Evolutionary conservation across 768 basidiomycete species (phyloP).

Genomic region (Russula virescens): DNA sequence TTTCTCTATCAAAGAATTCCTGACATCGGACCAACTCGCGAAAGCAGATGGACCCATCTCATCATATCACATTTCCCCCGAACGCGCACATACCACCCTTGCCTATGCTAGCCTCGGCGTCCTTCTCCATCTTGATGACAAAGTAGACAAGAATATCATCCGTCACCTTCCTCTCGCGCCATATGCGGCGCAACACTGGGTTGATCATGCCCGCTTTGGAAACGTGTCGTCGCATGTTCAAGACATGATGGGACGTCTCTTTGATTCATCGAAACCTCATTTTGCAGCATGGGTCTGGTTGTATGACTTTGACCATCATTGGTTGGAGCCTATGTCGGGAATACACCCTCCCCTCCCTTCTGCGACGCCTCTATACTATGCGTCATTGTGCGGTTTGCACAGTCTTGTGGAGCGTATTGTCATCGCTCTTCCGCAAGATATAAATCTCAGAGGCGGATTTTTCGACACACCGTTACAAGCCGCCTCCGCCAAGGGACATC

Average conservation of each 20-base stretch:
- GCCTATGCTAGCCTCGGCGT: not conserved
- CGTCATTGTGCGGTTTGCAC: not conserved
- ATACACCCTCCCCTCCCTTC: not conserved
- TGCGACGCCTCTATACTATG: not conserved
- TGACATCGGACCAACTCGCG: constrained; percentile 1
- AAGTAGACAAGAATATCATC: not conserved
- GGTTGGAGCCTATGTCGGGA: not conserved
- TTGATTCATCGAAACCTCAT: not conserved
- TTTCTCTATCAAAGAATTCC: constrained; percentile 9
- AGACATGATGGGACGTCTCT: not conserved
- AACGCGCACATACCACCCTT: not conserved
- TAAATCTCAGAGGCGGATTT: not conserved
- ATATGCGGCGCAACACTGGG: constrained; percentile 10
- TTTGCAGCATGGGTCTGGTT: constrained; percentile 12
- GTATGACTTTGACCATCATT: not conserved
- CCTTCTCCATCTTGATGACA: not conserved
- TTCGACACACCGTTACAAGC: not conserved
- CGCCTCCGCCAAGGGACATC: not conserved
- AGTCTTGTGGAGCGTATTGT: not conserved
- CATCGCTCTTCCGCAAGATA: not conserved
- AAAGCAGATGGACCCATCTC: not conserved
- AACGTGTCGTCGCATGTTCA: not conserved
- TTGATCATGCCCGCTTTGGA: not conserved
- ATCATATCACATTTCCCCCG: not conserved
- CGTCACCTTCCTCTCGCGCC: not conserved